Evolutionary conservation across 2,329 filamentous ascomycete species (phyloP), one percentile per base, ranked within the genome.

Genomic region (Fusarium sp.): DNA sequence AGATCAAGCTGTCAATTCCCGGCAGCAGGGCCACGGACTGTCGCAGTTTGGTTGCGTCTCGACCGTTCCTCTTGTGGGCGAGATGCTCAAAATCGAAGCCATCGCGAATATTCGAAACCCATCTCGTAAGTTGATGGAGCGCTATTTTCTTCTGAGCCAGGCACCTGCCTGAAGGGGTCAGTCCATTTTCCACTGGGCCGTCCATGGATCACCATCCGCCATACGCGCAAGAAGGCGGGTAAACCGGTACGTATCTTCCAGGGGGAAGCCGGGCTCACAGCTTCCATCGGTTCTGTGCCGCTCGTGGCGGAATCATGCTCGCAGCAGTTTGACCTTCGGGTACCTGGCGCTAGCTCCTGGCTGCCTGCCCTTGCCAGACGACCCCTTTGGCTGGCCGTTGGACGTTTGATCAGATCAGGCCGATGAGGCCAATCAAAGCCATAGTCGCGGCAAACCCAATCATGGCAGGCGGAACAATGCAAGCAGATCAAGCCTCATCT

Each of bases 331-430:
- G 69, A 29, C 68, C 61, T 68, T 66, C 70, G 74, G 74, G 69
- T 78, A 74, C 67, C 71, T 78, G 69, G 74, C 58, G 47, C 76
- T 77, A 74, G 47, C 65, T 63, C 20, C 13, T 18, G 63, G 68
- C 50, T 29, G 60, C 6, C 52, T 33, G 63, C 18, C 27, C 35
- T 22, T 65, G 40, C 58, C 29, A 13, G 61, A 65, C 65, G 35
- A 69, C 63, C 63, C 59, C 66, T 75, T 73, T 68, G 47, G 50
- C 38, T 64, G 64, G 45, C 52, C 45, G 65, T 68, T 78, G 40
- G 61, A 50, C 66, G 52, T 63, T 68, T 65, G 27, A 63, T 18
- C 29, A 61, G 13, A 63, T n/a, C 29, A 61, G 10, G 47, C 35
- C 33, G 35, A 52, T 14, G 27, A 47, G 16, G 54, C 62, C 68